Base-by-base conservation (phyloP, 495 filamentous ascomycete species). In the Lasiosphaeris hirsuta region DNA sequence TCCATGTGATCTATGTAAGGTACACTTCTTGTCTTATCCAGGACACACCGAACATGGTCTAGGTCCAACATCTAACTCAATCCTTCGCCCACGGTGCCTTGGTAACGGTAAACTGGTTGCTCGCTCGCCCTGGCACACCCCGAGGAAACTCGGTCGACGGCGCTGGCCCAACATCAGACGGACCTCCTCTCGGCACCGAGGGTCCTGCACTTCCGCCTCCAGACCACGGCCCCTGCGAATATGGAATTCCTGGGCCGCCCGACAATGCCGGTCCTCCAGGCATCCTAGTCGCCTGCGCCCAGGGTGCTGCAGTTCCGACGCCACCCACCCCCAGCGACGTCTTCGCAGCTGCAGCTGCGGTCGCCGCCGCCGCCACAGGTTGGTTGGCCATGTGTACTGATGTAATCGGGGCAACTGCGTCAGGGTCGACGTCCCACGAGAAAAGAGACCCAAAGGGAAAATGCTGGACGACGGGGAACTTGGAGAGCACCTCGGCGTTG, bases 391-490 rank as follows among this genome's bases (percentile, higher is more conserved):
- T 75, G 64, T 92, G 86, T 0, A 82, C 69, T 13, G 80, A 78
- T 8, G 72, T 58, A 13, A 69, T 66, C 1, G 78, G 75, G 0
- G 62, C 53, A 2, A 72, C 47, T 0, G 87, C 86, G 54, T 80
- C 73, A 0, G 89, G 87, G 64, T 95, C 87, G 46, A 72, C 73
- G 11, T 94, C 88, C 89, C 90, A 96, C 56, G 78, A 83, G 68
- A 95, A 94, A 9, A 97, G 72, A 34, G 86, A 88, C 19, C 95
- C 94, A 66, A 98, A 97, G 4, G 88, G 75, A 63, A 98, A 97
- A 73, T 98, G 95, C 69, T 98, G 94, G 69, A 97, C 96, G 13
- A 98, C 95, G 4, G 94, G 94, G 58, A 97, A 83, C 71, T 98
- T 98, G 33, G 86, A 86, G 37, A 98, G 76, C 0, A 98, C 92